phyloP scores from a whole-genome alignment of 441 rosid species.

The Mallotus repandus region DNA sequence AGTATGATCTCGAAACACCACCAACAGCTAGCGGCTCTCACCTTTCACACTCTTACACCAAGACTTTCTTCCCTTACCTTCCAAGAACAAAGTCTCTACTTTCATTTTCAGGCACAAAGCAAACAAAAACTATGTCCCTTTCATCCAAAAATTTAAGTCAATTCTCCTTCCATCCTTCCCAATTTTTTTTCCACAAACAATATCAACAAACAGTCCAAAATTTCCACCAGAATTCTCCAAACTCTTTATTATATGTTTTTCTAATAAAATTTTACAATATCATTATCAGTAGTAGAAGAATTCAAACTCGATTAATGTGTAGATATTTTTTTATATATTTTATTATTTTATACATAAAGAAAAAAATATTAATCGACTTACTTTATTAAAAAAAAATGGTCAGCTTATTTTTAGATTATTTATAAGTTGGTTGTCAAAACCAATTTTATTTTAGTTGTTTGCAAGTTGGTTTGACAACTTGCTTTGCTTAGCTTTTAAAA shows the following conservation, averaged over 20 bases:
- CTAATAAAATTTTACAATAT: too few relatives aligned
- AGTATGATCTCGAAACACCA: not conserved
- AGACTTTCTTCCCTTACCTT: not conserved
- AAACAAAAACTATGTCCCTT: conserved; percentile 26
- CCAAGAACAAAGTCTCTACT: not conserved
- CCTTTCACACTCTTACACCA: not conserved
- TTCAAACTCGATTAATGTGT: too few relatives aligned
- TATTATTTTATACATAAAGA: too few relatives aligned
- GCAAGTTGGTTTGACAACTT: too few relatives aligned
- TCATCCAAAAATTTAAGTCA: conserved; percentile 26
- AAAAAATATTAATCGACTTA: too few relatives aligned
- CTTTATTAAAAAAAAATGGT: too few relatives aligned
- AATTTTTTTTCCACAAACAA: not conserved
- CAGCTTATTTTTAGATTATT: too few relatives aligned
- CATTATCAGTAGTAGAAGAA: too few relatives aligned
- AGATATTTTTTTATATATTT: too few relatives aligned
- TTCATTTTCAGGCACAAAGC: conserved; percentile 25
- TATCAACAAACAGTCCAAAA: conserved; percentile 3
- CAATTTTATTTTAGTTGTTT: too few relatives aligned
- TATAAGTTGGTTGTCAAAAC: too few relatives aligned
- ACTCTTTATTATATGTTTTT: not conserved
- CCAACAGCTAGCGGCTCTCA: not conserved
- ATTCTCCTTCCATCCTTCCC: conserved; percentile 20
- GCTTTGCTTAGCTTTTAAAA: too few relatives aligned
- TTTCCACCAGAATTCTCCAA: conserved; percentile 21